Percentiles rank a stretch among this genome's conserved stretches.
Evolutionary conservation across 73 alveolate species (phyloP).

Genomic region (Paramecium biaurelia): DNA sequence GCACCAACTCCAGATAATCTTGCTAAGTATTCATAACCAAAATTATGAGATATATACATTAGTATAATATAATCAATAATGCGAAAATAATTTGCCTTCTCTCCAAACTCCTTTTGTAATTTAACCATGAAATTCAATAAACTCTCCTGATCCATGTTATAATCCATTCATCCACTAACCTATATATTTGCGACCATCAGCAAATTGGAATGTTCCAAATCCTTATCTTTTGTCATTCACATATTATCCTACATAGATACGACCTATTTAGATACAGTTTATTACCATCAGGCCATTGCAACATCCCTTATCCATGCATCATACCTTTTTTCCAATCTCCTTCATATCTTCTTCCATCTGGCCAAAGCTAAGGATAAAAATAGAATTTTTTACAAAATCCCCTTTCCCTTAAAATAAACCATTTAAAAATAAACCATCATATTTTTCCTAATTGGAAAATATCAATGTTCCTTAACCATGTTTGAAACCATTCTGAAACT

Average conservation of each 20-base stretch:
- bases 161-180: constrained; percentile 18
- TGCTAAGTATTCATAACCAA: constrained; percentile 76
- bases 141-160: constrained; percentile 36
- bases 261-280: neutral
- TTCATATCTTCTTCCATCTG: constrained; percentile 37
- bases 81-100: constrained; percentile 30
- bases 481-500: neutral
- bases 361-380: neutral
- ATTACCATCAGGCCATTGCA: constrained; percentile 30
- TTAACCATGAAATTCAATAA: neutral
- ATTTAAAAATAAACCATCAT: neutral
- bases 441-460: neutral
- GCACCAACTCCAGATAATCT: constrained; percentile 85
- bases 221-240: constrained; percentile 8
- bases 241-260: neutral
- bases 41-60: constrained; percentile 65
- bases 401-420: constrained; percentile 21
- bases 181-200: constrained; percentile 34
- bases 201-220: neutral
- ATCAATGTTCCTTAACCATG: neutral
- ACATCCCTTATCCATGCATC: constrained; percentile 33
- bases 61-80: neutral
- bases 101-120: constrained; percentile 27
- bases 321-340: constrained; percentile 25
- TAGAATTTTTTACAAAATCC: neutral